Base-by-base conservation (phyloP, 495 filamentous ascomycete genomes). In the Podospora sp. region DNA sequence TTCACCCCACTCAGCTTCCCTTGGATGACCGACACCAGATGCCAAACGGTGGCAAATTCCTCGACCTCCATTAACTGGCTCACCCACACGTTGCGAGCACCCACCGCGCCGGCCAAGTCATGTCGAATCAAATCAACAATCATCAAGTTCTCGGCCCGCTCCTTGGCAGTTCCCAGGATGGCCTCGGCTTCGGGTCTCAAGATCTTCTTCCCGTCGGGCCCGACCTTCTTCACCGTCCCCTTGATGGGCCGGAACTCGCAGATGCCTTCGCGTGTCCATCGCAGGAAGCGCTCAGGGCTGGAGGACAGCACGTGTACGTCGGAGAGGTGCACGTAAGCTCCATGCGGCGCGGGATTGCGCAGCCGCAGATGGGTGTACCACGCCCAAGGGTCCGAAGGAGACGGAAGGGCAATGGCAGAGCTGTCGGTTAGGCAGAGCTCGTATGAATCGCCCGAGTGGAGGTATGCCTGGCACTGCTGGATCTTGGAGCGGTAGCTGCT, bases 121-220 rank as follows among this genome's bases (percentile, higher is more conserved):
- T 55, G 52, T 8, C 52, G 52, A 14, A 55, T 55, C 52, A 55
- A n/a, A 55, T 55, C 52, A 2, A 55, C 52, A 55, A 55, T 55
- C 52, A 55, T 55, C 21, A 55, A n/a, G 14, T 55, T 55, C 24
- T 55, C 52, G 3, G 52, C 52, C 9, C 20, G 14, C 24, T 55
- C 52, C 52, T 55, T 55, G 6, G 9, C 52, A 20, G 52, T 55
- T 11, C 52, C 8, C 3, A 55, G 20, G 20, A 55, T 55, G 2
- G 52, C 52, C 22, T 55, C 52, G n/a, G 52, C 52, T 22, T 55
- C 21, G 52, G 52, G 9, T 11, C 52, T 22, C 21, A n/a, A 20
- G 9, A 55, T 22, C 9, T 22, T 11, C 20, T 55, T 55, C 40
- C 11, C 40, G 11, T 18, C 40, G 7, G 9, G 14, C 20, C 21